A percentile compares a stretch with the other conserved stretches of the same genome.
phyloP scores from a whole-genome alignment of 176 grass and related monocot species.

The Avena sativa region DNA sequence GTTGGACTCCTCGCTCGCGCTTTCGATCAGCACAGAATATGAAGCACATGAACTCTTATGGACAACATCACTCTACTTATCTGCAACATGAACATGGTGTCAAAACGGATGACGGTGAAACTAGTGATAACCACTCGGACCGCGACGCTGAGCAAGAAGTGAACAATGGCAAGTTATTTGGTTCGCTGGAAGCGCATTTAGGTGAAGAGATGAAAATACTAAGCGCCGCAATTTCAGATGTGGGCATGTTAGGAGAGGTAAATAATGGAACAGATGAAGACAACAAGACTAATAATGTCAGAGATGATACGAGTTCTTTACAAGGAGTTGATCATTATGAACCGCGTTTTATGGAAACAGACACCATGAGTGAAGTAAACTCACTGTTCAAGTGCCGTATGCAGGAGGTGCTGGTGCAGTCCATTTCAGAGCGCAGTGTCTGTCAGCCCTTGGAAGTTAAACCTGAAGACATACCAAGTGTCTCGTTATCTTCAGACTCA shows the following conservation, averaged over 20 bases:
- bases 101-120: neutral
- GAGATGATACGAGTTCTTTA: neutral
- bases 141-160: slow-evolving; percentile 12
- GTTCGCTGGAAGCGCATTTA: slow-evolving; percentile 49
- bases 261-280: slow-evolving; percentile 21
- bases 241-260: slow-evolving; percentile 21
- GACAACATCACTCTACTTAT: neutral
- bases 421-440: slow-evolving; percentile 44
- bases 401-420: slow-evolving; percentile 48
- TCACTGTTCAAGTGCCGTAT: slow-evolving; percentile 48
- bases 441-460: slow-evolving; percentile 34
- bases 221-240: slow-evolving; percentile 45
- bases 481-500: slow-evolving; percentile 2
- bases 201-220: slow-evolving; percentile 56
- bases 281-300: neutral
- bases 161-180: slow-evolving; percentile 46
- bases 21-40: slow-evolving; percentile 23
- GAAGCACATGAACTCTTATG: slow-evolving; percentile 36
- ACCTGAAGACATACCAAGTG: slow-evolving; percentile 23
- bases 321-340: slow-evolving; percentile 16
- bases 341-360: slow-evolving; percentile 17
- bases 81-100: neutral
- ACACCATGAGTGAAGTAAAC: slow-evolving; percentile 37
- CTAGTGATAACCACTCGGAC: neutral
- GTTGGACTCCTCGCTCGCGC: slow-evolving; percentile 47